These are phyloP conservation scores for Phytophthora agathidicida DNA, from an alignment of 352 stramenopile genomes.

Conservation along the genomic window DNA sequence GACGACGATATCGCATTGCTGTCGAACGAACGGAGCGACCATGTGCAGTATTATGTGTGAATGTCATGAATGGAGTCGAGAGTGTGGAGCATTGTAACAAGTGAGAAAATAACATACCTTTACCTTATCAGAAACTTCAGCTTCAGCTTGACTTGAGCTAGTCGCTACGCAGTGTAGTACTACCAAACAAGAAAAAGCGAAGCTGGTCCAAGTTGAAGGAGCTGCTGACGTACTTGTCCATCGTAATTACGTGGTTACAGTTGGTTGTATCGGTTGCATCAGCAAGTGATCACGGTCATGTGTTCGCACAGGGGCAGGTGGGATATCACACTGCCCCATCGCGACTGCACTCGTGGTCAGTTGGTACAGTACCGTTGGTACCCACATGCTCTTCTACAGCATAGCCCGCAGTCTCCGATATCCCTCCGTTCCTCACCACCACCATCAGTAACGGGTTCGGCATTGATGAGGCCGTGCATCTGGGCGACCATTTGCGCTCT, in stretches of 20 bases:
- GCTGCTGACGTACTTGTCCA: too few relatives aligned
- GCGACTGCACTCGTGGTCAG: conserved; percentile 25
- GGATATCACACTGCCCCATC: conserved; percentile 27
- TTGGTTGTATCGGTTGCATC: too few relatives aligned
- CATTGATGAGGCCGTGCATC: conserved; percentile 14
- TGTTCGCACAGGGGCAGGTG: neutral
- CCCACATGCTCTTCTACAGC: conserved; percentile 10
- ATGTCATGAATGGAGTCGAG: conserved; percentile 9
- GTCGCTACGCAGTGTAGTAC: too few relatives aligned
- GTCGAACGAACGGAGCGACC: conserved; percentile 24
- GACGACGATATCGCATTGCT: conserved; percentile 33
- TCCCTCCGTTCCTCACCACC: neutral
- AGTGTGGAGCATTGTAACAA: conserved; percentile 16
- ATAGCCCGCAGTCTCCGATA: conserved; percentile 18
- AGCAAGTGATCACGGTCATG: neutral
- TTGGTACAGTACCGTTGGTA: conserved; percentile 6
- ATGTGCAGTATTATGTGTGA: conserved; percentile 28
- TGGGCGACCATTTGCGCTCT: conserved; percentile 2
- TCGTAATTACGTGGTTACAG: neutral
- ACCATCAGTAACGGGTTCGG: conserved; percentile 5
- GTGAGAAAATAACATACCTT: conserved; percentile 18
- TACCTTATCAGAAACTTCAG: too few relatives aligned
- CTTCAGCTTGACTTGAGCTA: too few relatives aligned
- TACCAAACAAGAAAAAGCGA: too few relatives aligned
- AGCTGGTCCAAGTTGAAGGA: too few relatives aligned